Percentiles rank a stretch among this genome's conserved stretches.
phyloP scores from a whole-genome alignment of 495 filamentous ascomycete genomes.

The Podospora australis region DNA sequence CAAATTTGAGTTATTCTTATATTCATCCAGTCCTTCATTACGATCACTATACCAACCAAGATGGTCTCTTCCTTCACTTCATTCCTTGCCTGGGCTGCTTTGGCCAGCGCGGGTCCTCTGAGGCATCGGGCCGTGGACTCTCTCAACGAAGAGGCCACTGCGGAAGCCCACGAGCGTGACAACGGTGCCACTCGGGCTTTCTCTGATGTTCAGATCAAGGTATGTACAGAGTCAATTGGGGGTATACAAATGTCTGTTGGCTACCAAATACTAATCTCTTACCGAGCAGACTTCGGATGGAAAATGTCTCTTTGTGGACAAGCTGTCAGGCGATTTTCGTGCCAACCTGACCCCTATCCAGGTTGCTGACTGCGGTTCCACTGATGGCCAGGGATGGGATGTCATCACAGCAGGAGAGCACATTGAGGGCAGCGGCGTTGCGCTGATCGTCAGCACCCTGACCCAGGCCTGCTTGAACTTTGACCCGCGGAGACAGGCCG shows the following conservation, averaged over 20 bases:
- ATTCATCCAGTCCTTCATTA: constrained; percentile 5
- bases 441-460: constrained; percentile 48
- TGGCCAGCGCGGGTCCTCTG: constrained; percentile 20
- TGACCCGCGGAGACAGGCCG: constrained; percentile 39
- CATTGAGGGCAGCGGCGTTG: constrained; percentile 32
- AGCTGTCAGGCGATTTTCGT: constrained; percentile 51
- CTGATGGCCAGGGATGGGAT: constrained; percentile 47
- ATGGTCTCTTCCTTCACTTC: constrained; percentile 23
- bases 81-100: constrained; percentile 21
- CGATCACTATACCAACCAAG: not conserved
- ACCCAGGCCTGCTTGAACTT: constrained; percentile 53
- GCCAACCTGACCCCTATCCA: constrained; percentile 51
- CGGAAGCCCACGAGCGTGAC: constrained; percentile 46
- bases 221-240: no score
- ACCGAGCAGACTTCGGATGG: constrained; percentile 41
- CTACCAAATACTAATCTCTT: no score
- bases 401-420: constrained; percentile 49
- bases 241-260: no score
- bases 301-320: constrained; percentile 47
- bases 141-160: constrained; percentile 41
- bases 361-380: constrained; percentile 42
- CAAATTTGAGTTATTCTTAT: constrained; percentile 1
- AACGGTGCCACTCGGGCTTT: constrained; percentile 43
- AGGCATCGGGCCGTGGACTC: constrained; percentile 32
- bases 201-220: constrained; percentile 42